Percentiles rank a stretch among this genome's conserved stretches.
These are phyloP conservation scores for Aquanectria penicillioides DNA, from an alignment of 2,329 filamentous ascomycete genomes.

Conservation along the genomic window DNA sequence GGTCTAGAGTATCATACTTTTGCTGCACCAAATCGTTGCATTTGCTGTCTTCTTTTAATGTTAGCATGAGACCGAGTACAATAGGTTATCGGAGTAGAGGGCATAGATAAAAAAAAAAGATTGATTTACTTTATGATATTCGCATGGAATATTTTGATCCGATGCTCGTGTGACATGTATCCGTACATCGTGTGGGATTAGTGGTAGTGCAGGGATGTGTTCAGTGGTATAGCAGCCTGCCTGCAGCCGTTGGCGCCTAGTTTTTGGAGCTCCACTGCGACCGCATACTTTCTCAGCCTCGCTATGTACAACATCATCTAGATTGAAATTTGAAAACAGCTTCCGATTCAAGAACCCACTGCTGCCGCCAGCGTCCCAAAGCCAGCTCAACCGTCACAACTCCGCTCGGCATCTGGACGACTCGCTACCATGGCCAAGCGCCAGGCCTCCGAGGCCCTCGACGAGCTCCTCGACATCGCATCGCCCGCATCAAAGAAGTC, in stretches of 20 bases:
- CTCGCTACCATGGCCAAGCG: slow-evolving; percentile 60
- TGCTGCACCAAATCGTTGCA: no score
- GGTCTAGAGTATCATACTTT: slow-evolving; percentile 19
- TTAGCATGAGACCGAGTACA: not conserved
- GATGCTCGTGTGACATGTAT: not conserved
- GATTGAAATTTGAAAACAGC: slow-evolving; percentile 10
- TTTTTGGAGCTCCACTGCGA: slow-evolving; percentile 21
- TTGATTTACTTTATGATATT: not conserved
- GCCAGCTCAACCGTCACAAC: not conserved
- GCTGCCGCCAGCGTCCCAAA: not conserved
- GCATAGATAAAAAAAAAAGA: slow-evolving; percentile 21
- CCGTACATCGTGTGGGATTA: not conserved
- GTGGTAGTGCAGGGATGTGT: not conserved
- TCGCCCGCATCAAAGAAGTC: slow-evolving; percentile 70
- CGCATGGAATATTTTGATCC: not conserved
- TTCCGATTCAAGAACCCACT: slow-evolving; percentile 1
- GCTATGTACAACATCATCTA: slow-evolving; percentile 3
- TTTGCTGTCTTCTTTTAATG: not conserved
- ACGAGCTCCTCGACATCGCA: slow-evolving; percentile 62
- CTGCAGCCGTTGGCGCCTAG: not conserved
- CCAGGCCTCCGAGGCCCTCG: slow-evolving; percentile 68
- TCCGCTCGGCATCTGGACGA: not conserved
- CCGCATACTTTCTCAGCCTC: slow-evolving; percentile 13
- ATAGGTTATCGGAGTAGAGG: slow-evolving; percentile 3
- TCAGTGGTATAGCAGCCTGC: slow-evolving; percentile 1